A percentile compares a stretch with the other conserved stretches of the same genome.
These are phyloP conservation scores for Emergomyces pasteurianus DNA, from an alignment of 2,329 filamentous ascomycete genomes.

Conservation along the genomic window DNA sequence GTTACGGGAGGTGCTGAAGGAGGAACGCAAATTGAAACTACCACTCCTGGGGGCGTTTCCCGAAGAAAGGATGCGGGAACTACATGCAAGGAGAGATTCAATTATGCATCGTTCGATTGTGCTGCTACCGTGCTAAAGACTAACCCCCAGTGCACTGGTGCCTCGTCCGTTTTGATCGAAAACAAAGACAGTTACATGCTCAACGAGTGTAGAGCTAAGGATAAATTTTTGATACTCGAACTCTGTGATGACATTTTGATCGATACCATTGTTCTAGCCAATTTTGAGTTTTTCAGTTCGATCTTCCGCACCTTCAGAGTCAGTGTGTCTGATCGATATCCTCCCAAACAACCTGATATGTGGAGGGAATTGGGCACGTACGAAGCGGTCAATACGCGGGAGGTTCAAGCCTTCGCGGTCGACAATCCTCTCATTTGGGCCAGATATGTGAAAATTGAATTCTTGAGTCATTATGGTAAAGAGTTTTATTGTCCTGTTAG, in stretches of 20 bases:
- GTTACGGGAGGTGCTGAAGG: constrained; percentile 7
- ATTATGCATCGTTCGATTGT: constrained; percentile 94
- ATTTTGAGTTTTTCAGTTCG: constrained; percentile 98
- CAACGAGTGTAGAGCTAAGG: constrained; percentile 71
- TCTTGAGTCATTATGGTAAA: constrained; percentile 85
- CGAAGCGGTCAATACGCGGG: constrained; percentile 81
- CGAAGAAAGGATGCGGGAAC: constrained; percentile 88
- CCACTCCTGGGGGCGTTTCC: constrained; percentile 36
- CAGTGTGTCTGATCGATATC: constrained; percentile 88
- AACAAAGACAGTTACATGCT: constrained; percentile 99
- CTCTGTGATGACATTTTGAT: constrained; percentile 77
- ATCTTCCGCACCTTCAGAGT: constrained; percentile 86
- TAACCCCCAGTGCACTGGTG: constrained; percentile 72
- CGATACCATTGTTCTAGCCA: constrained; percentile 92
- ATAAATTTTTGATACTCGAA: constrained; percentile 92
- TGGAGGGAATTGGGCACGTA: constrained; percentile 85
- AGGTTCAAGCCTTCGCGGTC: constrained; percentile 90
- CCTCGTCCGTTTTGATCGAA: constrained; percentile 80
- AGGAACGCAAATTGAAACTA: constrained; percentile 7
- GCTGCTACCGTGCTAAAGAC: constrained; percentile 89
- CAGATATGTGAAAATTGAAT: constrained; percentile 82
- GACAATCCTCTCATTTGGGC: constrained; percentile 94
- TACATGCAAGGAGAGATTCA: constrained; percentile 95
- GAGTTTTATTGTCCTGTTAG: constrained; percentile 96
- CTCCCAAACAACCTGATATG: constrained; percentile 66